Percentiles rank a stretch among this genome's conserved stretches.
phyloP scores from a whole-genome alignment of 805 yeast genomes.

The Zygotorulaspora chibaensis region DNA sequence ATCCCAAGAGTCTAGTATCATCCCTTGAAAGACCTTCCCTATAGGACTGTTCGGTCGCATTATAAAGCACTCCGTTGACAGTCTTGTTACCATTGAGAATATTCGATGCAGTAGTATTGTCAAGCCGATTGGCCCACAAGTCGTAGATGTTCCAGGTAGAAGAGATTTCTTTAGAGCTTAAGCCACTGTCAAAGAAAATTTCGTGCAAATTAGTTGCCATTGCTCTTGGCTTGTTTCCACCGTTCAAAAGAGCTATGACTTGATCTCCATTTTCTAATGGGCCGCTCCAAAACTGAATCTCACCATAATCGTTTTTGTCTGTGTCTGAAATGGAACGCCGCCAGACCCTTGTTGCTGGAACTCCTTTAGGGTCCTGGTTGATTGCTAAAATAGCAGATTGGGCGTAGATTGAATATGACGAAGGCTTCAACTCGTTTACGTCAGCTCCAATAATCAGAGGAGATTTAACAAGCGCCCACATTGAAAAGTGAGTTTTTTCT shows the following conservation, averaged over 20 bases:
- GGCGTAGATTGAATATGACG: constrained; percentile 22
- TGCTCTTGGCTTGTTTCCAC: constrained; percentile 3
- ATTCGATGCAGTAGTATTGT: constrained; percentile 1
- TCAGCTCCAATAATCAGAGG: constrained; percentile 33
- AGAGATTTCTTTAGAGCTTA: constrained; percentile 2
- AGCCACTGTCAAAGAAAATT: constrained; percentile 3
- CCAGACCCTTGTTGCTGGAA: constrained; percentile 16
- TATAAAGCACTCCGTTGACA: constrained; percentile 1
- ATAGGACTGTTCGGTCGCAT: constrained; percentile 8
- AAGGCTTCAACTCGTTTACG: constrained; percentile 19
- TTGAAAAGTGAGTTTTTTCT: constrained; percentile 29
- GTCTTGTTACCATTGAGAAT: constrained; percentile 2
- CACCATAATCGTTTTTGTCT: constrained; percentile 7
- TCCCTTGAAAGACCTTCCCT: constrained; percentile 5
- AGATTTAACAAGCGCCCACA: constrained; percentile 34
- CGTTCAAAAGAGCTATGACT: constrained; percentile 10
- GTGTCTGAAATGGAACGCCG: constrained; percentile 5
- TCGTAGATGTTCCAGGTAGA: constrained; percentile 9
- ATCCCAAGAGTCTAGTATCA: constrained; percentile 8
- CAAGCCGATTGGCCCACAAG: constrained; percentile 11
- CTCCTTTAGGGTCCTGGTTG: constrained; percentile 27
- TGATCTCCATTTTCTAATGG: constrained; percentile 6
- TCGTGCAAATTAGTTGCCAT: constrained; percentile 7
- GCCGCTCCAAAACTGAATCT: constrained; percentile 11
- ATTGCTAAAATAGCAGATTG: constrained; percentile 17